phyloP scores from a whole-genome alignment of 2,329 filamentous ascomycete genomes.

The Aspergillus bombycis region DNA sequence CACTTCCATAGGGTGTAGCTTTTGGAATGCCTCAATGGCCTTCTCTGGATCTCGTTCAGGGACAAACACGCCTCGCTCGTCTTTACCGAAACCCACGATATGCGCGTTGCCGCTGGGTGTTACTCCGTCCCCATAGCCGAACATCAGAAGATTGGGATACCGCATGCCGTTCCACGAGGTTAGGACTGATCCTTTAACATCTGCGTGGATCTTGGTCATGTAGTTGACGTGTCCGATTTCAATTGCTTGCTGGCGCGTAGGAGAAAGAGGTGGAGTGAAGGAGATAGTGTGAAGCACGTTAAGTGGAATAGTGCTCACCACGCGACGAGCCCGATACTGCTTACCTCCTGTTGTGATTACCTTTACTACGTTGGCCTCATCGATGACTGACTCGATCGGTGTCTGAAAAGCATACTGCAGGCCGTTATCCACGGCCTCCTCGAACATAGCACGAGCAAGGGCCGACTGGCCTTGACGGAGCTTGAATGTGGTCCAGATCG shows the following conservation, averaged over 20 bases:
- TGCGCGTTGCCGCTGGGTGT: constrained; percentile 2
- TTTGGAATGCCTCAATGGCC: background rate
- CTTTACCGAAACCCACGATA: constrained; percentile 7
- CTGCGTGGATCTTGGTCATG: constrained; percentile 27
- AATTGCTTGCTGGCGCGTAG: constrained; percentile 24
- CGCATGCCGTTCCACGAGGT: constrained; percentile 8
- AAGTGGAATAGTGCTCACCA: constrained; percentile 33
- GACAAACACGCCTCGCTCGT: background rate
- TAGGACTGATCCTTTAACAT: constrained; percentile 12
- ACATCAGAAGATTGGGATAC: background rate
- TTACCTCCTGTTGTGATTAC: no score
- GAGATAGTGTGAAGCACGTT: constrained; percentile 2
- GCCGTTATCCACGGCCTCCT: no score
- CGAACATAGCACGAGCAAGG: no score
- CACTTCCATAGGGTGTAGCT: constrained; percentile 5
- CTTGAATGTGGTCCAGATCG: no score
- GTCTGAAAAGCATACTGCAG: no score
- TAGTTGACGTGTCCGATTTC: constrained; percentile 18
- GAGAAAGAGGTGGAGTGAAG: background rate
- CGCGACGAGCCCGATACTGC: constrained; percentile 7
- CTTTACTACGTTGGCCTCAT: no score
- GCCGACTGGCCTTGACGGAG: no score
- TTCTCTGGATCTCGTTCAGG: constrained; percentile 2
- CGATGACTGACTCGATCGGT: no score
- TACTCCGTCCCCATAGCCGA: constrained; percentile 8